These are phyloP conservation scores for Pisolithus microcarpus DNA, from an alignment of 768 basidiomycete species.

Conservation along the genomic window DNA sequence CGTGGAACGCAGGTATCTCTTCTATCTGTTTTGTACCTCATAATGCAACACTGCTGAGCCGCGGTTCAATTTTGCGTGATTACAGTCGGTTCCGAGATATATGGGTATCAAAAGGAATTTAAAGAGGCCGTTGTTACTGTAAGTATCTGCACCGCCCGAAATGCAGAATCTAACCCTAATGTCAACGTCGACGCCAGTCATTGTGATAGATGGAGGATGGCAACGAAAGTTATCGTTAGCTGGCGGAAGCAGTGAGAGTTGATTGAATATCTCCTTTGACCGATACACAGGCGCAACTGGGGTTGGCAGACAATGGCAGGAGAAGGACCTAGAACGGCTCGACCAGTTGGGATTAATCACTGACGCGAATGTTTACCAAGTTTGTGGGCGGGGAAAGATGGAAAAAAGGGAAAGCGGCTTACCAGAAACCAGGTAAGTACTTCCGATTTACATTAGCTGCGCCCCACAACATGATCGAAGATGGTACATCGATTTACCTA, in stretches of 20 bases:
- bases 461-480: conserved; percentile 30
- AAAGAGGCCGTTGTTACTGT: conserved; percentile 68
- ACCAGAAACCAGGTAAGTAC: conserved; percentile 71
- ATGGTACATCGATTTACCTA: conserved; percentile 89
- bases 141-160: conserved; percentile 86
- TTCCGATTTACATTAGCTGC: not conserved
- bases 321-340: conserved; percentile 59
- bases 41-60: too few species aligned
- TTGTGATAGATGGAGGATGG: conserved; percentile 96
- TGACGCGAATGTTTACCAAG: conserved; percentile 52
- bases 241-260: conserved; percentile 93
- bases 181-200: conserved; percentile 71
- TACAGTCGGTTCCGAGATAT: too few species aligned
- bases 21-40: too few species aligned
- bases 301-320: conserved; percentile 66
- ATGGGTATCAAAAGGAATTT: conserved; percentile 45
- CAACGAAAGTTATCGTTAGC: conserved; percentile 68
- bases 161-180: conserved; percentile 61
- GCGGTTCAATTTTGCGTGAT: too few species aligned
- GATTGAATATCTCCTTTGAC: conserved; percentile 87
- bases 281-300: conserved; percentile 83
- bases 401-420: conserved; percentile 85
- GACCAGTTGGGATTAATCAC: conserved; percentile 68
- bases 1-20: too few species aligned
- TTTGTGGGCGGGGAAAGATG: conserved; percentile 45